phyloP scores from a whole-genome alignment of 345 rosid species.

The Microthlaspi erraticum region DNA sequence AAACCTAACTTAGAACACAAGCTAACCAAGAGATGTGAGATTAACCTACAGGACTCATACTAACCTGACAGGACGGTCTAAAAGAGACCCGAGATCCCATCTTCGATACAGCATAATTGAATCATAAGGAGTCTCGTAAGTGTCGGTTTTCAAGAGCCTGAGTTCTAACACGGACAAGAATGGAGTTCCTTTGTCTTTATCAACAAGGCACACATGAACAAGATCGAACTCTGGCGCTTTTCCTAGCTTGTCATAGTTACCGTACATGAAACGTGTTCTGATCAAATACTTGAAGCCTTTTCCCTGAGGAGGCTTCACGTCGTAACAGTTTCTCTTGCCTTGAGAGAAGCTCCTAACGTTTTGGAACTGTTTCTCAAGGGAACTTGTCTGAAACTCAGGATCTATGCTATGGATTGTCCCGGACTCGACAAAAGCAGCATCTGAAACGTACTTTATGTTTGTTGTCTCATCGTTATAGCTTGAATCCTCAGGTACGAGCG shows the following conservation, averaged over 20 bases:
- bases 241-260: slow-evolving; percentile 53
- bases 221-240: slow-evolving; percentile 54
- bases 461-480: slow-evolving; percentile 44
- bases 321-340: slow-evolving; percentile 50
- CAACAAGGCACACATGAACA: slow-evolving; percentile 55
- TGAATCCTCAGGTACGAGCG: slow-evolving; percentile 20
- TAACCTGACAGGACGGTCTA: slow-evolving; percentile 31
- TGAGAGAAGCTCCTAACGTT: slow-evolving; percentile 51
- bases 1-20: neutral
- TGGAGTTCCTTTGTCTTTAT: slow-evolving; percentile 49
- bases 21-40: neutral
- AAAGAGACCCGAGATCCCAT: slow-evolving; percentile 37
- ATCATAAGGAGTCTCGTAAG: slow-evolving; percentile 15
- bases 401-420: slow-evolving; percentile 36
- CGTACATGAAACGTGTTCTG: slow-evolving; percentile 57
- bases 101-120: slow-evolving; percentile 14
- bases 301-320: slow-evolving; percentile 22
- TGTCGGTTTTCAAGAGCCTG: slow-evolving; percentile 44
- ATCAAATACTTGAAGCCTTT: slow-evolving; percentile 50
- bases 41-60: neutral
- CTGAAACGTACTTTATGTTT: slow-evolving; percentile 44
- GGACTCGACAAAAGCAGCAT: slow-evolving; percentile 40
- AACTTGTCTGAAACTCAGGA: slow-evolving; percentile 5
- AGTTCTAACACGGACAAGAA: slow-evolving; percentile 59
- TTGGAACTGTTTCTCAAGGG: slow-evolving; percentile 35